phyloP scores from a whole-genome alignment of 257 asterid species.

The Solanum etuberosum region DNA sequence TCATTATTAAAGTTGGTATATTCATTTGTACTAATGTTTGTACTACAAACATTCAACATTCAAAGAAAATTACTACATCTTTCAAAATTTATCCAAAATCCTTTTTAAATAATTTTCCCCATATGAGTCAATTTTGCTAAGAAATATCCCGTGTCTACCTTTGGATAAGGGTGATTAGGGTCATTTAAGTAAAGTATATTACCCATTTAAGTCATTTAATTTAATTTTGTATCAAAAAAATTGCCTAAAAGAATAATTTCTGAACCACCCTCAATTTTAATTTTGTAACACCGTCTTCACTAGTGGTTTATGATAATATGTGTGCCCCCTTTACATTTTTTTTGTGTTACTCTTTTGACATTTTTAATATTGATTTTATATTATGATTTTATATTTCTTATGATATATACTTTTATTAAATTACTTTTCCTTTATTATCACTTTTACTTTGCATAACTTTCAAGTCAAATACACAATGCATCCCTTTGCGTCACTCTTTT shows the following conservation, averaged over 20 bases:
- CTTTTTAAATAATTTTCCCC: no score
- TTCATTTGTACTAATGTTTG: no score
- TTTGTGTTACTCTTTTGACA: not conserved
- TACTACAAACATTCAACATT: not conserved
- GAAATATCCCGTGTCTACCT: not conserved
- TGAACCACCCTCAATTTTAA: not conserved
- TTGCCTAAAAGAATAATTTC: not conserved
- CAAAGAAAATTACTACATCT: not conserved
- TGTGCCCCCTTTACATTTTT: not conserved
- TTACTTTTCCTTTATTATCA: no score
- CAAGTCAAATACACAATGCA: not conserved
- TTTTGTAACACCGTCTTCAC: not conserved
- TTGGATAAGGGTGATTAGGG: no score
- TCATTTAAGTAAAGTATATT: no score
- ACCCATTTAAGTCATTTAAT: not conserved
- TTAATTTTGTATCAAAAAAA: no score
- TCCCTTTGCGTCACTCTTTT: not conserved
- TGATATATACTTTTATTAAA: no score
- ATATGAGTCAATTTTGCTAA: no score
- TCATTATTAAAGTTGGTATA: no score
- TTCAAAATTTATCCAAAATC: no score
- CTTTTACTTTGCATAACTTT: not conserved
- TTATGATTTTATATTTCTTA: no score
- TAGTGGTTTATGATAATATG: not conserved
- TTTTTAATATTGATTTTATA: no score